Evolutionary conservation across 2,329 filamentous ascomycete species (phyloP), one percentile per base, ranked within the genome.

Genomic region (Clonostachys sp.): DNA sequence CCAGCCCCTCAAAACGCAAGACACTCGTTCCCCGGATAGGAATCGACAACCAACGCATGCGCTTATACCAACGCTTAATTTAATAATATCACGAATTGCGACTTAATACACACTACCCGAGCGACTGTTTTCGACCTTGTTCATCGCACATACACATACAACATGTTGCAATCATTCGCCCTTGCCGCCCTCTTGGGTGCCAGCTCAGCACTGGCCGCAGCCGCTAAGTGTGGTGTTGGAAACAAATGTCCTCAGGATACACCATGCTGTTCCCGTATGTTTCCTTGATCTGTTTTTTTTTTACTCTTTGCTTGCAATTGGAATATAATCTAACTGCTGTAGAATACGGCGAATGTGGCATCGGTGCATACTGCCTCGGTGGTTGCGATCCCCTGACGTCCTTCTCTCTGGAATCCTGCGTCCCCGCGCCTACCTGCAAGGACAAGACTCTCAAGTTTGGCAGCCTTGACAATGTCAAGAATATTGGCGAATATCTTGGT

Each of bases 291-390:
- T 30, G 39, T 8, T 38, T 18, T 16, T 17, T 36, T 20, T 40
- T 41, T 45, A n/a, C 45, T 17, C 38, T 9, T 34, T 13, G n/a
- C 44, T 42, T 8, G 36, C 24, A 41, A 30, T 24, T n/a, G n/a
- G 4, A n/a, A 39, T 6, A 39, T n/a, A 41, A n/a, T 49, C 54
- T 59, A 46, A 61, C 49, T 36, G 38, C 40, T 57, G 45, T 60
- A 95, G 90, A 94, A 69, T 97, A 96, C 68, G 89, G 89, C 58
- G 78, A 92, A 67, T 97, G 94, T 61, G 94, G 92, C 72, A 83
- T 91, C 48, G 94, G 94, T 60, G 94, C 91, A 48, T 97, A 88
- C 78, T 99, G 94, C 62, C 81, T 99, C 17, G 94, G 94, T 59
- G 94, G 94, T 53, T 99, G 94, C 73, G 92, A 97, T 64, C 89